phyloP scores from a whole-genome alignment of 176 grass and related monocot species.

The Melocanna baccifera region DNA sequence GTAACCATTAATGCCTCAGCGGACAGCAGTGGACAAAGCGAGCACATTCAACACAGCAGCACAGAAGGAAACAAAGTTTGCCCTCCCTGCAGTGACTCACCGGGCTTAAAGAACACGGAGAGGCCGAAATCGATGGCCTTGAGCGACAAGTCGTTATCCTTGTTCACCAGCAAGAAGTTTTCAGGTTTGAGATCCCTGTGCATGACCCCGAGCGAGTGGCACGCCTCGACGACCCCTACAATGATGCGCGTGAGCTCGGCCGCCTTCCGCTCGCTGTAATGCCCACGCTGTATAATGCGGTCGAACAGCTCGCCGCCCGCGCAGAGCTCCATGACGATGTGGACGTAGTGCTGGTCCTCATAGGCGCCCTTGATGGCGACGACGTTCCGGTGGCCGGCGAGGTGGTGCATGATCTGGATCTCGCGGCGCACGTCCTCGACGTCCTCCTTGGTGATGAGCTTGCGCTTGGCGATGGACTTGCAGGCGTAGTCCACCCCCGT shows the following conservation, averaged over 20 bases:
- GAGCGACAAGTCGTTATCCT: conserved; percentile 75
- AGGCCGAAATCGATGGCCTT: conserved; percentile 99
- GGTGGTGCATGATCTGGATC: conserved; percentile 99
- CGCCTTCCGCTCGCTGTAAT: conserved; percentile 97
- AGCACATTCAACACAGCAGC: background rate
- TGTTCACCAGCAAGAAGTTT: conserved; percentile 80
- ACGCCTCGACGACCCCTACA: conserved; percentile 85
- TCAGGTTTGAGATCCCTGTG: conserved; percentile 97
- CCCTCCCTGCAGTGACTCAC: conserved; percentile 38
- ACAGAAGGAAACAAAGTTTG: background rate
- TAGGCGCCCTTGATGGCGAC: conserved; percentile 90
- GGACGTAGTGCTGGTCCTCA: conserved; percentile 72
- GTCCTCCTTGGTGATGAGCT: conserved; percentile 85
- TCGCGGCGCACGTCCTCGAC: conserved; percentile 97
- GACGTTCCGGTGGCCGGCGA: conserved; percentile 81
- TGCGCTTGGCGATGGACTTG: conserved; percentile 92
- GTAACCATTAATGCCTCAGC: background rate
- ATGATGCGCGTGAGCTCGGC: conserved; percentile 85
- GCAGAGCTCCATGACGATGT: conserved; percentile 98
- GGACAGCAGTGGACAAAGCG: background rate
- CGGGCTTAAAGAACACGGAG: conserved; percentile 96
- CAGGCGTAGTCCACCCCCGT: conserved; percentile 63
- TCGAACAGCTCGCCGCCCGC: conserved; percentile 92
- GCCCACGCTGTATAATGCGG: conserved; percentile 83
- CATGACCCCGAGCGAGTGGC: conserved; percentile 92